Conservation (phyloP, 129 eudicot species). For the Chrysanthemum makinoi region DNA sequence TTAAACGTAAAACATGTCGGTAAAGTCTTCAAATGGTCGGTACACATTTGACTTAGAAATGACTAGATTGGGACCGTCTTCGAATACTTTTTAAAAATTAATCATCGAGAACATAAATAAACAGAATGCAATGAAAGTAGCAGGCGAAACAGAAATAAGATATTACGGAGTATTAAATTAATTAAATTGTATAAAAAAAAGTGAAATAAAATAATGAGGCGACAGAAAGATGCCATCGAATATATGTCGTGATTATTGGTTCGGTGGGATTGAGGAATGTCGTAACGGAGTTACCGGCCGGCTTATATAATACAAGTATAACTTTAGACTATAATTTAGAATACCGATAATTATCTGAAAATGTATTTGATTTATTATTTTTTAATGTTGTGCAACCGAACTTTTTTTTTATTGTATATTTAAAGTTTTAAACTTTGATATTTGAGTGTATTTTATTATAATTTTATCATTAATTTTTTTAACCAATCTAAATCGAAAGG, state of each 20-base stretch:
- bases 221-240: conserved; percentile 37
- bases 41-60: background rate
- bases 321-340: no score
- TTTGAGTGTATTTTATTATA: background rate
- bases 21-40: no score
- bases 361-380: no score
- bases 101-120: background rate
- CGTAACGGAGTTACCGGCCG: conserved; percentile 34
- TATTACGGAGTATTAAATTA: no score
- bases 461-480: background rate
- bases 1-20: no score
- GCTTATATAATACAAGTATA: background rate
- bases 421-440: no score
- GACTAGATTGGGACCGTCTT: background rate
- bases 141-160: conserved; percentile 26
- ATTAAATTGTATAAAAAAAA: background rate
- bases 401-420: no score
- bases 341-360: no score
- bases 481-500: no score
- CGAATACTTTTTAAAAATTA: no score
- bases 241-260: conserved; percentile 28
- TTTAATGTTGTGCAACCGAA: no score
- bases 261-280: conserved; percentile 40
- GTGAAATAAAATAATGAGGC: background rate
- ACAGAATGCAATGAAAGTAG: conserved; percentile 11